These are phyloP conservation scores for Fusarium sulawesiense DNA, from an alignment of 2,329 filamentous ascomycete genomes.

Conservation along the genomic window DNA sequence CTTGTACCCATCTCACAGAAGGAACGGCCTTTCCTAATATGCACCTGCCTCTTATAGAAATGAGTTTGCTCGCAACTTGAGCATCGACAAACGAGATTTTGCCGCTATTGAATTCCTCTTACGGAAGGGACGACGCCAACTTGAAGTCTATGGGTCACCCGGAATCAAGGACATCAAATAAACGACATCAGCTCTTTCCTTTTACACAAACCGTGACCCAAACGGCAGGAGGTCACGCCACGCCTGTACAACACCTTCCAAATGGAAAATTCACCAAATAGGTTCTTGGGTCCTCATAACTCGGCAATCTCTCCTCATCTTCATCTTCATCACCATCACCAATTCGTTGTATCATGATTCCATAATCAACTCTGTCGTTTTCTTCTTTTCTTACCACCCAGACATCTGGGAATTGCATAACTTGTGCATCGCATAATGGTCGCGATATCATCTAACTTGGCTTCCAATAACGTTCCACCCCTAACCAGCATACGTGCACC, in stretches of 20 bases:
- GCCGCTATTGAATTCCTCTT: constrained; percentile 85
- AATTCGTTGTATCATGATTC: constrained; percentile 26
- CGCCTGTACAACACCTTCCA: constrained; percentile 8
- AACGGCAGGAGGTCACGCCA: not conserved
- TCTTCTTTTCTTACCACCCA: constrained; percentile 33
- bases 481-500: constrained; percentile 25
- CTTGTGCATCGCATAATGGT: constrained; percentile 44
- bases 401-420: constrained; percentile 34
- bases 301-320: not conserved
- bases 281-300: not conserved
- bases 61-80: constrained; percentile 79
- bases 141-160: constrained; percentile 83
- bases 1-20: not conserved
- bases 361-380: not conserved
- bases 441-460: constrained; percentile 46
- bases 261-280: not conserved
- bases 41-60: constrained; percentile 57
- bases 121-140: constrained; percentile 81
- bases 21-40: constrained; percentile 44
- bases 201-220: not conserved
- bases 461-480: constrained; percentile 37
- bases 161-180: constrained; percentile 79
- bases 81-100: constrained; percentile 86
- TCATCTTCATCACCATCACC: constrained; percentile 10
- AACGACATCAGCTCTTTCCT: not conserved